Conservation (phyloP, 2,329 filamentous ascomycete genomes). For the Alternaria postmessia region DNA sequence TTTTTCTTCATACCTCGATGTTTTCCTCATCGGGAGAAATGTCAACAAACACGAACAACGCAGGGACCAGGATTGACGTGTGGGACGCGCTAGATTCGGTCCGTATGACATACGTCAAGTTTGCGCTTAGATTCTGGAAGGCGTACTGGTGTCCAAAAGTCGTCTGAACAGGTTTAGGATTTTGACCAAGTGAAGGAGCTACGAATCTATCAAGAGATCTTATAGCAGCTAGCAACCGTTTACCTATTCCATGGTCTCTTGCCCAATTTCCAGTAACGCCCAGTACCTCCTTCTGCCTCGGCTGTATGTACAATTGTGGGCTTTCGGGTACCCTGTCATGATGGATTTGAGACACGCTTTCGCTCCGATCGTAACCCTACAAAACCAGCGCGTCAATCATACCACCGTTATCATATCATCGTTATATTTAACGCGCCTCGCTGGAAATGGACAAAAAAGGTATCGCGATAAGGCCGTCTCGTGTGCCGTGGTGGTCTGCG, state of each 20-base stretch:
- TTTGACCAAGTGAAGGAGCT: background rate
- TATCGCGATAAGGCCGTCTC: conserved; percentile 28
- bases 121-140: background rate
- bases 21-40: background rate
- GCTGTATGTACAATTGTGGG: conserved; percentile 45
- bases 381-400: conserved; percentile 33
- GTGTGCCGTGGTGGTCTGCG: conserved; percentile 17
- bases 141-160: background rate
- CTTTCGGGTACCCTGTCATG: conserved; percentile 25
- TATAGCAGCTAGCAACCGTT: conserved; percentile 5
- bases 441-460: conserved; percentile 46
- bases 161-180: background rate
- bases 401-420: conserved; percentile 50
- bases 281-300: conserved; percentile 26
- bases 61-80: conserved; percentile 5
- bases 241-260: conserved; percentile 7
- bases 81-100: conserved; percentile 2
- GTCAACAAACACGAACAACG: background rate
- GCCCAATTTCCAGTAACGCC: conserved; percentile 6
- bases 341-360: conserved; percentile 28
- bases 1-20: background rate
- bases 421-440: conserved; percentile 46
- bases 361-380: conserved; percentile 29
- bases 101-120: conserved; percentile 4
- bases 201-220: background rate